Evolutionary conservation across 768 basidiomycete species (phyloP), one percentile per base, ranked within the genome.

Genomic region (Pisolithus sp.): DNA sequence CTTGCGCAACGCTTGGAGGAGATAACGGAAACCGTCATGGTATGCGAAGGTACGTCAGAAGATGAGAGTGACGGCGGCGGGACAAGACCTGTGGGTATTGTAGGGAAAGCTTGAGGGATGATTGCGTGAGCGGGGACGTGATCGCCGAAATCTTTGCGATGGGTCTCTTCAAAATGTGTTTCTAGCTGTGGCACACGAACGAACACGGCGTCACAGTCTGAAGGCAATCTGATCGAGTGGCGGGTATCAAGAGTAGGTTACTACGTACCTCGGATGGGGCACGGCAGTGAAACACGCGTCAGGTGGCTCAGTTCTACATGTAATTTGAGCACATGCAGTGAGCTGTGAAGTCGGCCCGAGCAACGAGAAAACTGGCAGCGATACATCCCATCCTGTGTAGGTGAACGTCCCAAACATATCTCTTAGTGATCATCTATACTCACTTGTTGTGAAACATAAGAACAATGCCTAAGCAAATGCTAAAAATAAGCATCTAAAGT

Each of bases 231-330:
- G 46, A 5, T 46, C 37, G 6, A 10, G n/a, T 62, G 53, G 17
- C 23, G 21, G 15, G 31, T 15, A 42, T 7, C 17, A 20, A 40
- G 20, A 44, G n/a, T 18, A 5, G 12, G 31, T 17, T 12, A 20
- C 13, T 37, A 58, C 63, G 2, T 54, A 67, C 66, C 60, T n/a
- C 48, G 54, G 2, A 55, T 53, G 0, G 64, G 68, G 50, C 66
- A 67, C 20, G 31, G 39, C 9, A 67, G n/a, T n/a, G 59, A 38
- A 4, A 68, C 51, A 24, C 66, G 58, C 17, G 66, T 68, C 26
- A 67, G 7, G 38, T 67, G 66, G 24, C 66, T 67, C 18, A 69
- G 59, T 20, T 69, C 62, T 1, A 69, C 50, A 31, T 67, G 66
- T 2, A 48, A 53, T 39, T 57, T 64, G 31, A 67, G 17, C n/a